phyloP scores from a whole-genome alignment of 148 eudicot genomes.

The Spergularia marina region DNA sequence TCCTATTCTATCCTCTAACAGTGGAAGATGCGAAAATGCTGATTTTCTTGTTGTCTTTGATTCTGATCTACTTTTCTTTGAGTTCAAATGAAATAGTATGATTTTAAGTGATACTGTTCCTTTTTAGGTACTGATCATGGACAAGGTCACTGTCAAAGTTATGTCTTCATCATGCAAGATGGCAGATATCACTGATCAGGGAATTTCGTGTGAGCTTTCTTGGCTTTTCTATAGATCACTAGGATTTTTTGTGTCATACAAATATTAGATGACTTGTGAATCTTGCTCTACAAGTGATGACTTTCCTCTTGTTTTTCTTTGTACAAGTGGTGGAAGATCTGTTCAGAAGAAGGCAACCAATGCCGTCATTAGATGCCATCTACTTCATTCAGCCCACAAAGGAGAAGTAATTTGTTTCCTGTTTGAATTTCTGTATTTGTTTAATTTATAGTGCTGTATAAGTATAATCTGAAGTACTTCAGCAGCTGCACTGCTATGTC shows the following conservation, averaged over 20 bases:
- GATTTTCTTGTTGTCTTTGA: too few species aligned
- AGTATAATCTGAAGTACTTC: too few species aligned
- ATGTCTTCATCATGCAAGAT: slow-evolving; percentile 96
- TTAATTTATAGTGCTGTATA: background rate
- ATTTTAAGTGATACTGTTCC: slow-evolving; percentile 1
- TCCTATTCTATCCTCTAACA: too few species aligned
- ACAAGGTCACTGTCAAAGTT: slow-evolving; percentile 90
- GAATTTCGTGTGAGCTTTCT: slow-evolving; percentile 74
- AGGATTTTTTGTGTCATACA: background rate
- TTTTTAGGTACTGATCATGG: slow-evolving; percentile 91
- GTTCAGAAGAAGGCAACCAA: slow-evolving; percentile 86
- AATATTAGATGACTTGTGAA: too few species aligned
- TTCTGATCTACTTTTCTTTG: background rate
- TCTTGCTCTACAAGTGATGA: too few species aligned
- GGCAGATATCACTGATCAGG: slow-evolving; percentile 97
- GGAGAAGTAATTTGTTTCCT: slow-evolving; percentile 62
- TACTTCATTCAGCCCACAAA: slow-evolving; percentile 95
- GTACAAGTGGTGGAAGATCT: slow-evolving; percentile 97
- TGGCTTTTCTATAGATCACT: background rate
- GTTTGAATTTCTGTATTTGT: background rate
- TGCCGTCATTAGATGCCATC: slow-evolving; percentile 94
- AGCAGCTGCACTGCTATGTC: background rate
- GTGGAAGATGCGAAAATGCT: too few species aligned
- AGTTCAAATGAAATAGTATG: background rate
- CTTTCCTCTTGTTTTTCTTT: too few species aligned